Base-by-base conservation (phyloP, 768 basidiomycete genomes). In the Termitomyces sp. region DNA sequence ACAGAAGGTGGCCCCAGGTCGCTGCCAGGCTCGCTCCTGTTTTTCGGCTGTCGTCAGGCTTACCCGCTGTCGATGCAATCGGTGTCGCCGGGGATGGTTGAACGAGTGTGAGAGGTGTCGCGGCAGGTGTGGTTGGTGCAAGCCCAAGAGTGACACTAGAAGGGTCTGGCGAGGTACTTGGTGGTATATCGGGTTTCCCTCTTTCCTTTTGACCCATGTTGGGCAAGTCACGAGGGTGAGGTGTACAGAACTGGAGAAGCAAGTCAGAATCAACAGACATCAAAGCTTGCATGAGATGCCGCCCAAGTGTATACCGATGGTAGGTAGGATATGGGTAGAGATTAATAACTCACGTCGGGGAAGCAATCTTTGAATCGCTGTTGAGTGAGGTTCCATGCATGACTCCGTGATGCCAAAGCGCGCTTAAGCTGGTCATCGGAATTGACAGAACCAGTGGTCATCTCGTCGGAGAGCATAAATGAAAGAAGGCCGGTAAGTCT, bases 381-480 rank as follows among this genome's bases (percentile, higher is more conserved):
- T 70, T 93, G 90, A 36, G 75, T 68, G 45, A 96, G 67, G 71
- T 99, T 99, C 88, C 91, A 97, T 0, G 80, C 74, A 73, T 99
- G 96, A 70, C 91, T 94, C 55, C 86, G 82, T 6, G 78, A 75
- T 0, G 96, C 95, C 63, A 94, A 88, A 0, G 77, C 71, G 40
- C 84, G 84, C 75, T 94, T 96, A 68, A 98, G 90, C 6, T 81
- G 77, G 45, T 91, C 89, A 15, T 87, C 84, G 1, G 92, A 89
- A 7, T 85, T 91, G 35, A 96, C 86, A 1, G 92, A 93, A 11
- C 96, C 96, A 0, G 96, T 97, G 0, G 97, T 98, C 84, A 98
- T 94, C 75, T 97, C 95, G 66, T 97, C 93, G 0, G 91, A 88
- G 53, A 96, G 80, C 95, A 96, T 96, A 78, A 97, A 97, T 4